Evolutionary conservation across 306 rosid species (phyloP).

Genomic region (Vigna trinervia): DNA sequence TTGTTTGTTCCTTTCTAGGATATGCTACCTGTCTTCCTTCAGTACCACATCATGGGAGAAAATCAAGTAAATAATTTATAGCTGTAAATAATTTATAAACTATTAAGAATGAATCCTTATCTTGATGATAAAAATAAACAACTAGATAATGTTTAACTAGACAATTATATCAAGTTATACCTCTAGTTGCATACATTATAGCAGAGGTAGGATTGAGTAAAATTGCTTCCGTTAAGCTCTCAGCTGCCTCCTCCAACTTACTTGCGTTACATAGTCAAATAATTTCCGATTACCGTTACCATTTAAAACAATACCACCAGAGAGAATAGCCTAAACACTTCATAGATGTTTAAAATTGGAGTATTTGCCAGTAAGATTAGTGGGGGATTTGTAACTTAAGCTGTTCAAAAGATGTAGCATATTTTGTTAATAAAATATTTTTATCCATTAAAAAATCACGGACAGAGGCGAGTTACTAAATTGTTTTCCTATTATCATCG

Average conservation of each 20-base stretch:
- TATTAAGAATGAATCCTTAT: background rate
- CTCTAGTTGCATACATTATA: slow-evolving; percentile 89
- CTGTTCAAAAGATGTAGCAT: background rate
- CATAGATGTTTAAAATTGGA: background rate
- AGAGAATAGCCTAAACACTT: slow-evolving; percentile 5
- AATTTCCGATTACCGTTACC: background rate
- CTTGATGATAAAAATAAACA: slow-evolving; percentile 32
- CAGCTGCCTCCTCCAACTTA: slow-evolving; percentile 77
- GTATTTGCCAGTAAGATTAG: background rate
- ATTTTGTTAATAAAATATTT: background rate
- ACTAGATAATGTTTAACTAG: background rate
- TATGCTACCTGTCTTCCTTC: no score
- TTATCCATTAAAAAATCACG: background rate
- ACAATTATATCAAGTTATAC: slow-evolving; percentile 46
- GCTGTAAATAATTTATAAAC: slow-evolving; percentile 55
- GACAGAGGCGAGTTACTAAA: background rate
- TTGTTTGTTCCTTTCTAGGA: no score
- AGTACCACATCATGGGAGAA: no score
- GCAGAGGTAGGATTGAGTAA: slow-evolving; percentile 85
- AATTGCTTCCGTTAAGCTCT: slow-evolving; percentile 78
- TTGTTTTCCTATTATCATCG: background rate
- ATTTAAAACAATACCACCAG: background rate
- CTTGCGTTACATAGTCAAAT: slow-evolving; percentile 52
- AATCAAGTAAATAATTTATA: background rate
- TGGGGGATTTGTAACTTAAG: background rate